These are phyloP conservation scores for Alternaria hordeiaustralica DNA, from an alignment of 2,329 filamentous ascomycete genomes.

Conservation along the genomic window DNA sequence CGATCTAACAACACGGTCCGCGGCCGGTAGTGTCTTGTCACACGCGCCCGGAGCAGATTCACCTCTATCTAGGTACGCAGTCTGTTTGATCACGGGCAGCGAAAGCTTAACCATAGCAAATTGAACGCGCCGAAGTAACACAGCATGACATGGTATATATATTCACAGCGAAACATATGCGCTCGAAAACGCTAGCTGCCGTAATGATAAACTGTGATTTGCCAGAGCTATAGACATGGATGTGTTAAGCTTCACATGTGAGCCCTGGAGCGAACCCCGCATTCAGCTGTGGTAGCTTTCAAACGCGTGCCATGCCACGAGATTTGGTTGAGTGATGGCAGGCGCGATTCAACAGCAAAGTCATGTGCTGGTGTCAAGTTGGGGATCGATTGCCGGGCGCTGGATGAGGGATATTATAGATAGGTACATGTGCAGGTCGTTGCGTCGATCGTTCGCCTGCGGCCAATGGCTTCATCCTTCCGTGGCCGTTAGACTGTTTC, in stretches of 20 bases:
- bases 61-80: neutral
- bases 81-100: neutral
- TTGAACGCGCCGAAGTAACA: slow-evolving; percentile 6
- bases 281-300: slow-evolving; percentile 11
- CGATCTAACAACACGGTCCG: slow-evolving; percentile 16
- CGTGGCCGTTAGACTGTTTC: slow-evolving; percentile 26
- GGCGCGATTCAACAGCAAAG: neutral
- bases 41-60: slow-evolving; percentile 8
- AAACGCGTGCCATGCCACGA: slow-evolving; percentile 2
- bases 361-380: neutral
- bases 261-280: slow-evolving; percentile 28
- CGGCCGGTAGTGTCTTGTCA: slow-evolving; percentile 29
- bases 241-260: slow-evolving; percentile 33
- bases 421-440: slow-evolving; percentile 18
- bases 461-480: slow-evolving; percentile 30
- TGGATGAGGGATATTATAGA: slow-evolving; percentile 16
- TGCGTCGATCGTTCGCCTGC: slow-evolving; percentile 26
- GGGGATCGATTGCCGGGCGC: neutral
- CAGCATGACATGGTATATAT: slow-evolving; percentile 1
- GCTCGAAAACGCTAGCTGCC: slow-evolving; percentile 21
- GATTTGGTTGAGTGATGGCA: neutral
- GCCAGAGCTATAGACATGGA: slow-evolving; percentile 19
- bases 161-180: slow-evolving; percentile 5
- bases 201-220: slow-evolving; percentile 23
- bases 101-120: neutral